phyloP scores from a whole-genome alignment of 78 protist species.

The Speleostelium caveatum region DNA sequence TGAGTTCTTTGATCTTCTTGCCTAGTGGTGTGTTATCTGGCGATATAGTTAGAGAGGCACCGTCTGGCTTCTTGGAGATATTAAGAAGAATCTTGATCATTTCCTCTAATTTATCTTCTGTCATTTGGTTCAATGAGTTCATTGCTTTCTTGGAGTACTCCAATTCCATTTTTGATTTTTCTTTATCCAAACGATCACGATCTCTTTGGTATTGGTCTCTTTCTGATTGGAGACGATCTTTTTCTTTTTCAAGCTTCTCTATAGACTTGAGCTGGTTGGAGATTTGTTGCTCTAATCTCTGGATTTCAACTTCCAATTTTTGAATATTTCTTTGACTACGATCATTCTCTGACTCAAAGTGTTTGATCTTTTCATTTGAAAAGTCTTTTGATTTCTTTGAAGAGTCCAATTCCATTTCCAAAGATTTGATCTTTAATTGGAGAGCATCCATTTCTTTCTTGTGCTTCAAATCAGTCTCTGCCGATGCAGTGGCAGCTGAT shows the following conservation, averaged over 20 bases:
- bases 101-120: slow-evolving; percentile 6
- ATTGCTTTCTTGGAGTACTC: neutral
- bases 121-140: neutral
- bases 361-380: neutral
- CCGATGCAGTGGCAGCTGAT: no score
- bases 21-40: slow-evolving; percentile 2
- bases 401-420: slow-evolving; percentile 35
- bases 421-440: slow-evolving; percentile 13
- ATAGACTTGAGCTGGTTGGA: neutral
- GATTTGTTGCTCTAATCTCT: slow-evolving; percentile 9
- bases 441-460: neutral
- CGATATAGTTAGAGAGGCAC: neutral
- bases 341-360: slow-evolving; percentile 19
- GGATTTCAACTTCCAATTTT: slow-evolving; percentile 32
- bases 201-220: neutral
- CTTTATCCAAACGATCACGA: slow-evolving; percentile 9
- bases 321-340: neutral
- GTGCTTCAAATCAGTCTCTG: neutral
- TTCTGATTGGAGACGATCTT: neutral
- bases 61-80: slow-evolving; percentile 16
- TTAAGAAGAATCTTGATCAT: slow-evolving; percentile 1
- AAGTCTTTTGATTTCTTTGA: slow-evolving; percentile 26
- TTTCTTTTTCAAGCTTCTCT: slow-evolving; percentile 1
- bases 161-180: neutral
- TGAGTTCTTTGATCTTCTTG: slow-evolving; percentile 18